Evolutionary conservation across 495 filamentous ascomycete species (phyloP).

Genomic region (Lepraria neglecta): DNA sequence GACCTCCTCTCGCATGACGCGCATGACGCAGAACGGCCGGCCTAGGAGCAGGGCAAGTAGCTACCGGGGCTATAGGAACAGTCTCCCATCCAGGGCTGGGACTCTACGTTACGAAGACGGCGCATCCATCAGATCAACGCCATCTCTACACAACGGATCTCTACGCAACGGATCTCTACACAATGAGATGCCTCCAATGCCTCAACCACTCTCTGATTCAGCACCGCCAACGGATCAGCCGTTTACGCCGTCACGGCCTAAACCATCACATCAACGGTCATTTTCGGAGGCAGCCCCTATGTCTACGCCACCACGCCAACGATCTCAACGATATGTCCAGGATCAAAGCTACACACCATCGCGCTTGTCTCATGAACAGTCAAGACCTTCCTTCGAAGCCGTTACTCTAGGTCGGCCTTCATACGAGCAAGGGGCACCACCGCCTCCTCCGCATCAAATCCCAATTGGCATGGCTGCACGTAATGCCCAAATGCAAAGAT

Average conservation of each 20-base stretch:
- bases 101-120: conserved; percentile 62
- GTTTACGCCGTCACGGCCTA: conserved; percentile 29
- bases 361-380: conserved; percentile 38
- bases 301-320: conserved; percentile 36
- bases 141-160: conserved; percentile 44
- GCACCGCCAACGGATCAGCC: conserved; percentile 38
- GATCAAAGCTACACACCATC: conserved; percentile 37
- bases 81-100: conserved; percentile 49
- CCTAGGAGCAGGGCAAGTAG: conserved; percentile 56
- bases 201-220: conserved; percentile 34
- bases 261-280: conserved; percentile 32
- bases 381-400: conserved; percentile 22
- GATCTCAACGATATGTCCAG: conserved; percentile 40
- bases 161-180: conserved; percentile 43
- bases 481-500: conserved; percentile 28
- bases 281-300: conserved; percentile 31
- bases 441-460: conserved; percentile 39
- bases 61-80: conserved; percentile 59
- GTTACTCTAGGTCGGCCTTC: conserved; percentile 17
- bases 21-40: conserved; percentile 35
- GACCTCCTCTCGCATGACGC: conserved; percentile 69
- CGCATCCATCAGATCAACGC: conserved; percentile 50
- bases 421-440: conserved; percentile 34
- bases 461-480: conserved; percentile 25
- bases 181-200: conserved; percentile 25